phyloP scores from a whole-genome alignment of 352 stramenopile species.

The Stramenopiles sp. region DNA sequence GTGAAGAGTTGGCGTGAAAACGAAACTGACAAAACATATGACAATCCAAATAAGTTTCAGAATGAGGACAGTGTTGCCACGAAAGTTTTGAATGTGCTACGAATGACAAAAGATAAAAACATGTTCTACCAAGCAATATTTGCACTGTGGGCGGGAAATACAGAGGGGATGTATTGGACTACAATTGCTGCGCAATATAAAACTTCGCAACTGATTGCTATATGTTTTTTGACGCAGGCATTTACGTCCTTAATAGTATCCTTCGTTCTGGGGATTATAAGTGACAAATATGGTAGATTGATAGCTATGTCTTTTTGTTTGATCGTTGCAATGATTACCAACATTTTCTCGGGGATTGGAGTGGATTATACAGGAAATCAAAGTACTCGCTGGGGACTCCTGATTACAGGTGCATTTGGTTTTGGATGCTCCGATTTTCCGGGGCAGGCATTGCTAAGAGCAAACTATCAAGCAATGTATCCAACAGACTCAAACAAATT shows the following conservation, averaged over 20 bases:
- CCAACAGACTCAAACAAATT: neutral
- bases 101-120: neutral
- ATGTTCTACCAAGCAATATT: neutral
- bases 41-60: neutral
- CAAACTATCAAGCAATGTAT: conserved; percentile 1
- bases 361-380: neutral
- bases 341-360: neutral
- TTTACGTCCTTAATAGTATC: neutral
- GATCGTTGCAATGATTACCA: neutral
- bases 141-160: conserved; percentile 3
- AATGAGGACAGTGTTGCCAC: neutral
- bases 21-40: neutral
- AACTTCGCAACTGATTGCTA: neutral
- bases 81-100: neutral
- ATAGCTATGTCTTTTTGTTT: conserved; percentile 1
- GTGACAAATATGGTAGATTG: neutral
- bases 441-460: neutral
- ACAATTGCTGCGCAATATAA: conserved; percentile 8
- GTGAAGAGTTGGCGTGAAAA: neutral
- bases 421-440: conserved; percentile 10
- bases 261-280: neutral
- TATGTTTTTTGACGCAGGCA: neutral
- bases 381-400: neutral
- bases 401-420: neutral
- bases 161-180: conserved; percentile 10